Evolutionary conservation across 306 rosid genomes (phyloP).

Genomic region (Myrica gale): DNA sequence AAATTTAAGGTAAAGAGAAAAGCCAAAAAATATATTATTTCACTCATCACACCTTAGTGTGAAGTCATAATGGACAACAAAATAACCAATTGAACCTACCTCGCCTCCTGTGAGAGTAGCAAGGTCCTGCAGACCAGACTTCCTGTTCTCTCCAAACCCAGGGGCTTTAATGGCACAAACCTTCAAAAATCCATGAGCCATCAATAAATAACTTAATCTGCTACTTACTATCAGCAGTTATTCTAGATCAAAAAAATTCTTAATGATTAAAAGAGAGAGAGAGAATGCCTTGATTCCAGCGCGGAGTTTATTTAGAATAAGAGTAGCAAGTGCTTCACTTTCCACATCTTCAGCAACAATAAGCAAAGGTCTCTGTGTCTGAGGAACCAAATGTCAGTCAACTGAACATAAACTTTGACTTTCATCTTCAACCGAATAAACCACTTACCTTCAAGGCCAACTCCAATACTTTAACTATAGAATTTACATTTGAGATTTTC

Average conservation of each 20-base stretch:
- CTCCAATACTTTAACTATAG: constrained; percentile 81
- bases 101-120: constrained; percentile 83
- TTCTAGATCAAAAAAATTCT: neutral
- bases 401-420: neutral
- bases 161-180: constrained; percentile 95
- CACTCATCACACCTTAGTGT: neutral
- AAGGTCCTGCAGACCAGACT: constrained; percentile 75
- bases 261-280: neutral
- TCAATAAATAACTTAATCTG: neutral
- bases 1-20: neutral
- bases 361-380: constrained; percentile 82
- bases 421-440: neutral
- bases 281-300: constrained; percentile 82
- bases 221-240: neutral
- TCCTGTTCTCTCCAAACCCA: constrained; percentile 92
- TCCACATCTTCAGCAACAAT: constrained; percentile 90
- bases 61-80: neutral
- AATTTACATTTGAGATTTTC: constrained; percentile 74
- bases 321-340: constrained; percentile 85
- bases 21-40: neutral
- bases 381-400: constrained; percentile 28
- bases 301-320: constrained; percentile 82
- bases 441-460: constrained; percentile 73
- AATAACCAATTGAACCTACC: constrained; percentile 38
- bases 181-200: constrained; percentile 33